These are phyloP conservation scores for Umbelopsis sp. DNA, from an alignment of 192 early-diverging fungal genomes.

Conservation along the genomic window DNA sequence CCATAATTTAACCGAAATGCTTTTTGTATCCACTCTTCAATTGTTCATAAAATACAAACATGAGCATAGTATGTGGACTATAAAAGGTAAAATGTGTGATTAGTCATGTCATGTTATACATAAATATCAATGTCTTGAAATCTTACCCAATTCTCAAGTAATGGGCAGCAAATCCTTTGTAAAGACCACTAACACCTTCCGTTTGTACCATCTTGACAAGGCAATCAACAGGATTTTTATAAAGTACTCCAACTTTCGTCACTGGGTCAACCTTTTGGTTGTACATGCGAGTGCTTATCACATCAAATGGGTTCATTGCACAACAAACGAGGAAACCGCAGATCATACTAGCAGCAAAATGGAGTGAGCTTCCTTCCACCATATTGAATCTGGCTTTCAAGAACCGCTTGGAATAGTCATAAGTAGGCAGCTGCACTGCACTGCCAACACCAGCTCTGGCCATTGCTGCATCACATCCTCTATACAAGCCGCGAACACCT, in stretches of 20 bases:
- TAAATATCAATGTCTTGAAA: slow-evolving; percentile 10
- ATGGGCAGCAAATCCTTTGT: slow-evolving; percentile 93
- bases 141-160: slow-evolving; percentile 87
- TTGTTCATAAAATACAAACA: slow-evolving; percentile 91
- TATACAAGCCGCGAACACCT: slow-evolving; percentile 81
- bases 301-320: slow-evolving; percentile 98
- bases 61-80: slow-evolving; percentile 89
- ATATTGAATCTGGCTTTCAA: slow-evolving; percentile 71
- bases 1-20: slow-evolving; percentile 12
- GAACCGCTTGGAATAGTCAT: slow-evolving; percentile 82
- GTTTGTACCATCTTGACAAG: slow-evolving; percentile 79
- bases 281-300: slow-evolving; percentile 93
- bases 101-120: neutral
- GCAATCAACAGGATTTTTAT: slow-evolving; percentile 84
- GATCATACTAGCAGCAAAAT: slow-evolving; percentile 76
- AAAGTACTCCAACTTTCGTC: slow-evolving; percentile 71
- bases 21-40: slow-evolving; percentile 38
- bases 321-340: slow-evolving; percentile 85
- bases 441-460: slow-evolving; percentile 86
- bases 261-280: slow-evolving; percentile 72
- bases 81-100: slow-evolving; percentile 7
- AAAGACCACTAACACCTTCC: slow-evolving; percentile 84
- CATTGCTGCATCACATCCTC: slow-evolving; percentile 90
- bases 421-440: slow-evolving; percentile 87
- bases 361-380: slow-evolving; percentile 72